Base-by-base conservation (phyloP, 225 moss, liverwort and hornwort species). In the Asterella californica region DNA sequence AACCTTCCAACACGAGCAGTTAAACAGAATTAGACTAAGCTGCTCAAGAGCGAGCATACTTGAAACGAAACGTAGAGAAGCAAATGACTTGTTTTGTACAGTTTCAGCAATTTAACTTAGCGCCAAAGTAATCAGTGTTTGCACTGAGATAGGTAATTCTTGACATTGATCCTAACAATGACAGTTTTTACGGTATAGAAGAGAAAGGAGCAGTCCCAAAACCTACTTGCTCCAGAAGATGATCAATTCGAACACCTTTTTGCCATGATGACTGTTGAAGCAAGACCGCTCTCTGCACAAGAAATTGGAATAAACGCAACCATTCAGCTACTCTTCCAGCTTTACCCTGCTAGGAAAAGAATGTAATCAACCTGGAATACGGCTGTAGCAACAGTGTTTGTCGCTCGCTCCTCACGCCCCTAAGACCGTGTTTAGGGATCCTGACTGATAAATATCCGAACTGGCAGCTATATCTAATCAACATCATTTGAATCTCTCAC, bases 221-320 rank as follows among this genome's bases (percentile, higher is more conserved):
- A 77, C 82, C 52, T 86, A 95, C 95, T 84, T 95, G 90, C 84
- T 93, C 90, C 63, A 95, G 76, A 76, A 95, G 91, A 76, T 83
- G 88, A 78, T 90, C 91, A 81, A 95, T 88, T 75, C 89, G 91
- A 79, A 90, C 90, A 30, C 78, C 81, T 86, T 90, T 93, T 72
- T 88, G 91, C 87, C 90, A 74, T 76, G 89, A 91, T 66, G 95
- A 90, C 66, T 93, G 89, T 85, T 93, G 93, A 71, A 93, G 90
- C 82, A 95, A 81, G 1, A 93, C 85, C 66, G 95, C 93, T 79
- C 95, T 90, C 95, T 95, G 95, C 72, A 84, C 48, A 61, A 67
- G 32, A 67, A 67, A 37, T 33, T 34, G 15, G 8, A 25, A 5
- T 5, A 47, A 73, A 12, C 17, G 24, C 37, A 81, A 55, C 33